Evolutionary conservation across 495 filamentous ascomycete species (phyloP).

Genomic region (Penicillium pulvis): DNA sequence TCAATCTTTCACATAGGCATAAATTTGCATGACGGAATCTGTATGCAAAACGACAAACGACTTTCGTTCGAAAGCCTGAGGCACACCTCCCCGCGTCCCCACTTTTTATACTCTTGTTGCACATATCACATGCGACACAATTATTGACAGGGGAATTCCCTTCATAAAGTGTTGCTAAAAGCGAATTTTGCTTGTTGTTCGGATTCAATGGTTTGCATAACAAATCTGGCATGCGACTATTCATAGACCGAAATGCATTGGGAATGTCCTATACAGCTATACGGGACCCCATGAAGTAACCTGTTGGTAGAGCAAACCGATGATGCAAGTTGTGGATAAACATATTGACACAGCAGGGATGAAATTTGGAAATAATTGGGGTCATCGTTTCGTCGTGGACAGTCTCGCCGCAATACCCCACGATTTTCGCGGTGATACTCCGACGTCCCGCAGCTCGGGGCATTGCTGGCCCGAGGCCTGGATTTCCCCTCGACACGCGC

Average conservation of each 20-base stretch:
- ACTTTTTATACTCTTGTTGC: background rate
- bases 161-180: background rate
- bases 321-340: background rate
- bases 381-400: background rate
- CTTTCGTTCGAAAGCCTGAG: background rate
- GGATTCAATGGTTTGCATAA: no score
- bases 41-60: background rate
- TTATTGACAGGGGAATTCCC: background rate
- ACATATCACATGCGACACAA: background rate
- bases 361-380: background rate
- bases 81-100: background rate
- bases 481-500: constrained; percentile 10
- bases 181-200: no score
- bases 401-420: background rate
- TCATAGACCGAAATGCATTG: no score
- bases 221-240: no score
- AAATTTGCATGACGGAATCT: no score
- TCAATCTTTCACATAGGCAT: no score
- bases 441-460: constrained; percentile 27
- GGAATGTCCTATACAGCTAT: no score
- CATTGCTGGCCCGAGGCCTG: constrained; percentile 38
- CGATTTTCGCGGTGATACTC: constrained; percentile 2
- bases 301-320: background rate
- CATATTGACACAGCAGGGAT: no score
- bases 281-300: background rate